Base-by-base conservation (phyloP, 164 flowering plant species). In the Vitis labrusca region DNA sequence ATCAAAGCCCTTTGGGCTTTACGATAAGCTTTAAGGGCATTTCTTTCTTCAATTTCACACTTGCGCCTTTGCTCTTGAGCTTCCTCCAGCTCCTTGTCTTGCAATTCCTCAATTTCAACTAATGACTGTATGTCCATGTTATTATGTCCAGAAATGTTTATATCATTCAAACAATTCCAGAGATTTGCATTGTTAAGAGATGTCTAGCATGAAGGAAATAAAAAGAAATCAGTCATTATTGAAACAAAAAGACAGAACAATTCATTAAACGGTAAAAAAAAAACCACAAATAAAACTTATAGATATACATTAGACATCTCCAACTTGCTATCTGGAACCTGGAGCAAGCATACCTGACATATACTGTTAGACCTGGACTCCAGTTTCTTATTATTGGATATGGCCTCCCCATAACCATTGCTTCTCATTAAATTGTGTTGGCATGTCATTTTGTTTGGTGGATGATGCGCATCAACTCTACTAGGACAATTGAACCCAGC, bases 21-120 rank as follows among this genome's bases (percentile, higher is more conserved):
- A 29, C 90, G 89, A 77, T 94, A 92, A 74, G 87, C 89, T 80
- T 80, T 89, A 52, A 84, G 81, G 77, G 97, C 97, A 73, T 79
- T 84, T 77, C 88, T 83, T 85, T 94, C 98, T 76, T 90, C 97
- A 76, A 89, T 74, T 79, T 94, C 97, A 76, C 94, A 91, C 61
- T 64, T 82, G 60, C 69, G 85, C 69, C 97, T 81, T 66, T 83
- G 78, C 74, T 91, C 93, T 74, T 89, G 97, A 44, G 93, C 97
- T 72, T 91, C 90, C 67, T 91, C 92, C 65, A 94, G 84, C 72
- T 89, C 93, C 76, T 82, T 92, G 79, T 94, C 97, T 5, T 76
- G 78, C 64, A 78, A 58, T 74, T 89, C 97, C 79, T 94, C 97
- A 62, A 87, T 64, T 54, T 84, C 85, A 73, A 75, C 47, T 44